These are phyloP conservation scores for Pochonia chlamydosporia DNA, from an alignment of 2,329 filamentous ascomycete genomes.

Conservation along the genomic window DNA sequence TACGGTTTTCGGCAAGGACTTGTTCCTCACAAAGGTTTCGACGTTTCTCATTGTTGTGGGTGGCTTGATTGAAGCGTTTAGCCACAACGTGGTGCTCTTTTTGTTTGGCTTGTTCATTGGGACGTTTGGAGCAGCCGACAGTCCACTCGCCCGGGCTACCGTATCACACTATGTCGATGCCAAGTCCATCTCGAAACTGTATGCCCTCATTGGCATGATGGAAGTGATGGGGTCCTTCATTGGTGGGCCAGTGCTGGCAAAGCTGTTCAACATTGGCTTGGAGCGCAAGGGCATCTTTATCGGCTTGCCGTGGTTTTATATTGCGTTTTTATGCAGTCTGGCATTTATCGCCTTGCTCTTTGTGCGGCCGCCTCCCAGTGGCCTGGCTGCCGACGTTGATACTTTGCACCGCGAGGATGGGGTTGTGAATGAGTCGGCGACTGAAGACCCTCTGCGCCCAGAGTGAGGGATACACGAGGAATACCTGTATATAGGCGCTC, in stretches of 20 bases:
- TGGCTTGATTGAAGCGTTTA: constrained; percentile 14
- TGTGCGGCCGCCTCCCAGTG: constrained; percentile 24
- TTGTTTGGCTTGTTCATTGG: constrained; percentile 30
- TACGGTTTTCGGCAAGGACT: constrained; percentile 30
- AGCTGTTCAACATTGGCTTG: constrained; percentile 31
- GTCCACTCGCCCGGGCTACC: constrained; percentile 33
- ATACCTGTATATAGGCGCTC: too few relatives aligned
- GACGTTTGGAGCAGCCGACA: constrained; percentile 32
- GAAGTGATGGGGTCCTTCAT: constrained; percentile 34
- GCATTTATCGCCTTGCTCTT: constrained; percentile 24
- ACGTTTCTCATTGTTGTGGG: constrained; percentile 20
- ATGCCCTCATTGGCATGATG: constrained; percentile 33
- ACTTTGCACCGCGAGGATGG: constrained; percentile 14
- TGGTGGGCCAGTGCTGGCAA: constrained; percentile 33
- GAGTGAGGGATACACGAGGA: constrained; percentile 7
- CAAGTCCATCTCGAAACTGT: constrained; percentile 33
- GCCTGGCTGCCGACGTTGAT: constrained; percentile 6
- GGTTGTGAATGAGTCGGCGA: constrained; percentile 16
- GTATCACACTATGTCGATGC: constrained; percentile 32
- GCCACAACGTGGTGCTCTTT: constrained; percentile 20
- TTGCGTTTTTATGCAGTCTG: constrained; percentile 22
- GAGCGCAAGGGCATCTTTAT: constrained; percentile 28
- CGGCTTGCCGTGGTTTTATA: constrained; percentile 35
- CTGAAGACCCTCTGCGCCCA: constrained; percentile 18
- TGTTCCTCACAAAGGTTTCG: constrained; percentile 28